Conservation (phyloP, 73 alveolate genomes). For the Paramecium sonneborni region DNA sequence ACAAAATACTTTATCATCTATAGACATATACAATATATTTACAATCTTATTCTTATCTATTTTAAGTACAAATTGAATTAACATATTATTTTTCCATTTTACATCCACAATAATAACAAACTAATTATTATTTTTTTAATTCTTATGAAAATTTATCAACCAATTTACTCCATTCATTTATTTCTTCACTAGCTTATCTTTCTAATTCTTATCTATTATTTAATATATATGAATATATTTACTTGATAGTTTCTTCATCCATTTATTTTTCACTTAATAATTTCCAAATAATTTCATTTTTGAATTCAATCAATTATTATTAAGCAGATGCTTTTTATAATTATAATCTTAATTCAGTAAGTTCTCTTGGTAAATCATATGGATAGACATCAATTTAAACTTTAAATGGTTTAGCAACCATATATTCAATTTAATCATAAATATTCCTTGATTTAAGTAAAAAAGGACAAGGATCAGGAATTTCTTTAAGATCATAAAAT, state of each 20-base stretch:
- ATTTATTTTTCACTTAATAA: conserved; percentile 30
- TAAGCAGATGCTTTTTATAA: conserved; percentile 55
- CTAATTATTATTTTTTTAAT: conserved; percentile 40
- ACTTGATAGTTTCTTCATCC: conserved; percentile 45
- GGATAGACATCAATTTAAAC: conserved; percentile 62
- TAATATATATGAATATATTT: background rate
- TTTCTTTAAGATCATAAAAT: conserved; percentile 47
- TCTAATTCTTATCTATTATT: conserved; percentile 57
- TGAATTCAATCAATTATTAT: conserved; percentile 36
- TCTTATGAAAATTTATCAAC: conserved; percentile 55
- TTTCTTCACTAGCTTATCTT: conserved; percentile 59
- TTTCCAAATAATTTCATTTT: conserved; percentile 62
- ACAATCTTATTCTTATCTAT: conserved; percentile 49
- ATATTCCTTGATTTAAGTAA: conserved; percentile 47
- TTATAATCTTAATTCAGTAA: conserved; percentile 58
- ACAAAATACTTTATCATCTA: conserved; percentile 50
- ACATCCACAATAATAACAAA: conserved; percentile 60
- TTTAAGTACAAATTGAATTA: conserved; percentile 36
- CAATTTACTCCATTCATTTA: conserved; percentile 58
- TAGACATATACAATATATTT: background rate
- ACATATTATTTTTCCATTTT: conserved; percentile 56
- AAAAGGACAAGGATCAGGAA: conserved; percentile 53
- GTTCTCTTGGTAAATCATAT: conserved; percentile 62
- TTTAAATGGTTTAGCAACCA: conserved; percentile 64
- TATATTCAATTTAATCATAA: conserved; percentile 59